Evolutionary conservation across 768 basidiomycete genomes (phyloP).

Genomic region (Tulasnella sp.): DNA sequence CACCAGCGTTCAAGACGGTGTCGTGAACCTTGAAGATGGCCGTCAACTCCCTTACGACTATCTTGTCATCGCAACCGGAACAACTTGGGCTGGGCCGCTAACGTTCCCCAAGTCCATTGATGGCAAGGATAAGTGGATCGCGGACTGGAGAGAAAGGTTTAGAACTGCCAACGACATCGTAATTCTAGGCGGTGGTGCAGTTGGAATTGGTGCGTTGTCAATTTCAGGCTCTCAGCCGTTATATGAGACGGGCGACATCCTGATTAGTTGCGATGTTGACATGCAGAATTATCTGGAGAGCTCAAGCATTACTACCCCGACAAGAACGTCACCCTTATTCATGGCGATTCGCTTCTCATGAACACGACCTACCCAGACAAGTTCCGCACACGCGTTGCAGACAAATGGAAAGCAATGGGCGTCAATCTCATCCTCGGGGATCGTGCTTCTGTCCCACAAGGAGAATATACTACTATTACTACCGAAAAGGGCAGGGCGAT

Average conservation of each 20-base stretch:
- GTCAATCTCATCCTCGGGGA: not conserved
- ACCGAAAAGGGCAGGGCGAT: not conserved
- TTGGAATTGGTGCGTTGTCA: conserved; percentile 23
- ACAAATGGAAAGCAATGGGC: not conserved
- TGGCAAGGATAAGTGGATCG: conserved; percentile 7
- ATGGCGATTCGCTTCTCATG: conserved; percentile 2
- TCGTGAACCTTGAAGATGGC: conserved; percentile 23
- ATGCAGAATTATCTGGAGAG: conserved; percentile 19
- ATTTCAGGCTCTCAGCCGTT: not conserved
- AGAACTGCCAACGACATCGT: conserved; percentile 19
- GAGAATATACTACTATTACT: not conserved
- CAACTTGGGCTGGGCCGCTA: conserved; percentile 20
- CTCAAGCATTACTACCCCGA: conserved; percentile 18
- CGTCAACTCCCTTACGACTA: conserved; percentile 22
- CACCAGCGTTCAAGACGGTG: conserved; percentile 35
- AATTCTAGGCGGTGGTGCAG: conserved; percentile 25
- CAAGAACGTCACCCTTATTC: conserved; percentile 23
- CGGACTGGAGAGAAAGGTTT: conserved; percentile 21
- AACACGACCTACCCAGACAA: not conserved
- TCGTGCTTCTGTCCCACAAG: not conserved
- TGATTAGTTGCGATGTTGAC: not conserved
- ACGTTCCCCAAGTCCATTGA: conserved; percentile 14
- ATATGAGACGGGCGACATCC: not conserved
- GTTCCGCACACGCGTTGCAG: not conserved
- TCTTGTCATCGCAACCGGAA: conserved; percentile 26